Base-by-base conservation (phyloP, 176 grass and related monocot species). In the Phyllostachys edulis region DNA sequence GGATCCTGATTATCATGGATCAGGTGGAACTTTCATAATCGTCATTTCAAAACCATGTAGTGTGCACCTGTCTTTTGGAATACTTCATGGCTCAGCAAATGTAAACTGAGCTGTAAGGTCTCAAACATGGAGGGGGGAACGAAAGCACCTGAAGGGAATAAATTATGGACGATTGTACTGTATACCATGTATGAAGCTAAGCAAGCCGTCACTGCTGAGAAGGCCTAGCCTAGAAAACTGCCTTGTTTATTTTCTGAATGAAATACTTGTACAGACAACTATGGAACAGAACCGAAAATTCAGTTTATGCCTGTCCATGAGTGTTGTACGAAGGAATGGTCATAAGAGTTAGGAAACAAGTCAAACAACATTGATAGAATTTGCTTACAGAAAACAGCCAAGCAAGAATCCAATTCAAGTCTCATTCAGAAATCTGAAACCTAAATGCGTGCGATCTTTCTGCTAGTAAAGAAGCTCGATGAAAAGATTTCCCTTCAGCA, bases 171-270 rank as follows among this genome's bases (percentile, higher is more conserved):
- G 14, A 12, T 4, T 49, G 46, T 15, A 49, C 46, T 3, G 3
- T 4, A 49, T 49, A 29, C 46, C 3, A 49, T 29, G 29, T 29
- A 49, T 68, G 77, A 81, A 87, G 74, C 73, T 69, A 85, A 71
- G 67, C 21, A 73, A 23, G 55, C 46, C 16, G 20, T 37, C 26
- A 75, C 29, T 2, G 2, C 20, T 64, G 10, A 70, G 62, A 62
- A 75, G 85, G 6, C 46, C 20, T 60, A 70, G 16, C 52, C 41
- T 27, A 75, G 9, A 38, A 52, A 75, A 52, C 23, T 78, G 7
- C 0, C 16, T 45, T 78, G 4, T 45, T 36, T 56, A 63, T 78
- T 24, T 67, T 55, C 69, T 80, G 29, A 75, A 75, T 26, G 41
- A 34, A 68, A 68, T 0, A 20, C 12, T 65, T 88, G 6, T 46